These are phyloP conservation scores for Thozetella sp. DNA, from an alignment of 495 filamentous ascomycete genomes.

Conservation along the genomic window DNA sequence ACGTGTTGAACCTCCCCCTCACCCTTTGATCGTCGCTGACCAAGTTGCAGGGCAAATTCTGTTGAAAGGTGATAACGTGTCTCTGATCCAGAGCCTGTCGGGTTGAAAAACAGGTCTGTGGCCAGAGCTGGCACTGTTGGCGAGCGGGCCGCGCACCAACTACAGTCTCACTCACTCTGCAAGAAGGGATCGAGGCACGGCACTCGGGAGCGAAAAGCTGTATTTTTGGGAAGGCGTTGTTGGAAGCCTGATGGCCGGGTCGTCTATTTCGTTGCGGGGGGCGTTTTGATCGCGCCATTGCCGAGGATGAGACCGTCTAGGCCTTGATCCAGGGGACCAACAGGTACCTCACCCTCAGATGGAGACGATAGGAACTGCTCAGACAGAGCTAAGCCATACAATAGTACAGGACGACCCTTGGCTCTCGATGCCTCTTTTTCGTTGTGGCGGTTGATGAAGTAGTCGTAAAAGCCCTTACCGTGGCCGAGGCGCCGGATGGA, in stretches of 20 bases:
- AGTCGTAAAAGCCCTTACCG: constrained; percentile 97
- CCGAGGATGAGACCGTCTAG: constrained; percentile 48
- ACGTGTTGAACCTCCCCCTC: not conserved
- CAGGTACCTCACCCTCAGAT: constrained; percentile 37
- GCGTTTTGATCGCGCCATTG: constrained; percentile 41
- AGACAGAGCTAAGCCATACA: constrained; percentile 84
- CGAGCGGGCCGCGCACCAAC: not conserved
- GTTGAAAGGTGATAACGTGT: constrained; percentile 96
- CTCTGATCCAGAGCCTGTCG: constrained; percentile 82
- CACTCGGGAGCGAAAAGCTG: not conserved
- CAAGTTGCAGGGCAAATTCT: constrained; percentile 80
- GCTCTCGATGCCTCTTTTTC: constrained; percentile 38
- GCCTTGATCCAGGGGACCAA: constrained; percentile 44
- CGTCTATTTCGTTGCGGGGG: constrained; percentile 6
- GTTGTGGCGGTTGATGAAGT: constrained; percentile 77
- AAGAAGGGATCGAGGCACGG: not conserved
- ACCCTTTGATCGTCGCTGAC: constrained; percentile 23
- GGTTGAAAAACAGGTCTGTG: constrained; percentile 30
- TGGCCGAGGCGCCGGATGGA: constrained; percentile 79
- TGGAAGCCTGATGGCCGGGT: not conserved
- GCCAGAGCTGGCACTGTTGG: not conserved
- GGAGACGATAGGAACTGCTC: constrained; percentile 75
- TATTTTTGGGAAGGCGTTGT: not conserved
- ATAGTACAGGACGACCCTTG: constrained; percentile 47
- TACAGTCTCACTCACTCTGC: not conserved